Evolutionary conservation across 495 filamentous ascomycete genomes (phyloP), one percentile per base, ranked within the genome.

Genomic region (Xylaria nigripes): DNA sequence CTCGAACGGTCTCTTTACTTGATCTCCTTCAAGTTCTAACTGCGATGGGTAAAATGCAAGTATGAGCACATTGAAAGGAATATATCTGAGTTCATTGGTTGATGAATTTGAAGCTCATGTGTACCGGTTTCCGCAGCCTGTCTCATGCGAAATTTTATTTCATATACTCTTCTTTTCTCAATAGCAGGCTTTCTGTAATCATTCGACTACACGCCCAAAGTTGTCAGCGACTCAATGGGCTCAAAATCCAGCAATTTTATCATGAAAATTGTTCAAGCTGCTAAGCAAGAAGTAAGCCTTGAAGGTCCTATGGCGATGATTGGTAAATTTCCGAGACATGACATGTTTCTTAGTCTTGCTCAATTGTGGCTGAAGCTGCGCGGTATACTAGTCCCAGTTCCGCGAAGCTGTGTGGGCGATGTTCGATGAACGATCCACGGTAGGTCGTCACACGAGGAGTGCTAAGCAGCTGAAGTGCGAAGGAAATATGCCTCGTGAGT

Each of bases 401-500:
- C 19, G 7, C 40, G 18, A 23, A 46, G 30, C 2, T 32, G 34
- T 41, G n/a, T 32, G 19, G 24, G 6, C 6, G 32, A 46, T 47
- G 13, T 23, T 19, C 3, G 22, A 36, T 21, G 45, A 5, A 23
- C 15, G 8, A 41, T 42, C 16, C 48, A 29, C 36, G 34, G 15
- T 45, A 19, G 29, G 42, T 8, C 18, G 25, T 27, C 9, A n/a
- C n/a, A n/a, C n/a, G n/a, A n/a, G n/a, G n/a, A n/a, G n/a, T n/a
- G n/a, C n/a, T n/a, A n/a, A n/a, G n/a, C n/a, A n/a, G n/a, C n/a
- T 27, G 15, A 19, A 21, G 32, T 18, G n/a, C 23, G 23, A 22
- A 6, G 16, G 6, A 23, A 54, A 34, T 54, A 32, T 54, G 51
- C 51, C 51, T 54, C 48, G 51, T 34, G 44, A 40, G 36, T 15